phyloP scores from a whole-genome alignment of 2,329 filamentous ascomycete genomes.

The Scytalidium sp. region DNA sequence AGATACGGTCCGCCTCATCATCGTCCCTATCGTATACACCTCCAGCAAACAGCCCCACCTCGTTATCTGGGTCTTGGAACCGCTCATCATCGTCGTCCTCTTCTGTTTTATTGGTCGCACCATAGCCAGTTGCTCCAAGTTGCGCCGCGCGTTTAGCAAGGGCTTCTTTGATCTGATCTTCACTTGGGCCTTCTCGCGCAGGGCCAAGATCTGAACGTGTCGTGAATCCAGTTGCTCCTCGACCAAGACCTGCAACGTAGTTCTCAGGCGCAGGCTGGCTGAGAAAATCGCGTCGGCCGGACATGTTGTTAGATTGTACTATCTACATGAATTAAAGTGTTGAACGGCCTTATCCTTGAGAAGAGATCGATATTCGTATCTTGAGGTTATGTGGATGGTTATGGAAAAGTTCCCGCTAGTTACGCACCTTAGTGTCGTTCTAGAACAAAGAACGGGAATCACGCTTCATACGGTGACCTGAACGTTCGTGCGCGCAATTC shows the following conservation, averaged over 20 bases:
- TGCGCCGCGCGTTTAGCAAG: conserved; percentile 89
- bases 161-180: conserved; percentile 97
- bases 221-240: conserved; percentile 97
- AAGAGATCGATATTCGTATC: too few species aligned
- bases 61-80: conserved; percentile 95
- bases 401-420: too few species aligned
- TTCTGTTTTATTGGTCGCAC: conserved; percentile 50
- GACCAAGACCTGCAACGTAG: conserved; percentile 93
- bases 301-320: too few species aligned
- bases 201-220: conserved; percentile 95
- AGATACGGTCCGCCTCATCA: conserved; percentile 95
- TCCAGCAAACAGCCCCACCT: conserved; percentile 91
- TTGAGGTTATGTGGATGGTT: too few species aligned
- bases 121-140: conserved; percentile 72
- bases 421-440: not conserved
- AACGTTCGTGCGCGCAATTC: not conserved
- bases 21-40: conserved; percentile 97
- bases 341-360: too few species aligned
- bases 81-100: conserved; percentile 74
- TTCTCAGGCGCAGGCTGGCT: conserved; percentile 83
- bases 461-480: not conserved
- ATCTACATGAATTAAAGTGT: too few species aligned
- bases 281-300: conserved; percentile 74
- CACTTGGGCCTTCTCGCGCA: conserved; percentile 89
- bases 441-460: too few species aligned